Evolutionary conservation across 768 basidiomycete genomes (phyloP), one percentile per base, ranked within the genome.

Genomic region (Hygrocybe punicea): DNA sequence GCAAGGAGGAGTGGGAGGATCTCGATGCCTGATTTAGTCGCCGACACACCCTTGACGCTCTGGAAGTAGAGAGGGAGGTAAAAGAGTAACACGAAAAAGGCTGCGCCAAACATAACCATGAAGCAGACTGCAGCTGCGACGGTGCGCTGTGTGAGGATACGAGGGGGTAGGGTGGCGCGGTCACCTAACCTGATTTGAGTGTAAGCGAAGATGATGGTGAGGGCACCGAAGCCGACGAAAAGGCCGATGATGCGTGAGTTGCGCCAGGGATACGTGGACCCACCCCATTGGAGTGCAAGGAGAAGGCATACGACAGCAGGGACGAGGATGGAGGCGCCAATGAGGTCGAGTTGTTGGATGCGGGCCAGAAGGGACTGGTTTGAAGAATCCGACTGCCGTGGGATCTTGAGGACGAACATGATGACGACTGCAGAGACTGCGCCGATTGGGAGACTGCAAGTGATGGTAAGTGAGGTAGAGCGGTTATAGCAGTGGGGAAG

Each of bases 271-370:
- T 76, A 75, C 4, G 65, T 64, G 58, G 75, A 73, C 2, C 80
- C 79, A n/a, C 78, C 80, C 76, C 77, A 79, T 57, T 78, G 74
- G 4, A 81, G 62, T 2, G 79, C 73, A 2, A 81, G 67, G 24
- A 79, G 66, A 14, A 80, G 65, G 50, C 67, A 70, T 6, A 73
- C 74, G 49, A 78, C 63, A 24, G 70, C 59, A 6, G 62, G 67
- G 48, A 79, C 63, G 49, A 74, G 68, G 23, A 80, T 65, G 17
- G 65, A 62, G 0, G 73, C 69, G 14, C 78, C 78, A 23, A 47
- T 4, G n/a, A 47, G 45, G 21, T 47, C 45, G 45, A 47, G 45
- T 47, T 47, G 17, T 13, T 23, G 2, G 52, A 78, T 21, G 65
- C 58, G 58, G 17, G 62, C 55, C 33, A 48, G 39, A 13, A 42